phyloP scores from a whole-genome alignment of 768 basidiomycete genomes.

The Porphyrellus cyaneotinctus region DNA sequence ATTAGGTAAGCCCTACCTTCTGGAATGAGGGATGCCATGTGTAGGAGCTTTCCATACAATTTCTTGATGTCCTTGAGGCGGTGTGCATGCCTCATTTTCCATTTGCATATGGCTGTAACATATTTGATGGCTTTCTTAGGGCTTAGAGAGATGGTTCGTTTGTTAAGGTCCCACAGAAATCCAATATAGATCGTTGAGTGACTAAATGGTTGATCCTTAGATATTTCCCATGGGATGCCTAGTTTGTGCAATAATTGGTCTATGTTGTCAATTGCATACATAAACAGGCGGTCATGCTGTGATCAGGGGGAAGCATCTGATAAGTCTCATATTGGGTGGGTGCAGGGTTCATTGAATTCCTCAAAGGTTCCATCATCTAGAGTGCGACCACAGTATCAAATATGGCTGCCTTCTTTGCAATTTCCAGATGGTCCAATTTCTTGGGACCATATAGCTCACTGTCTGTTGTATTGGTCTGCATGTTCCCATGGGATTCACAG shows the following conservation, averaged over 20 bases:
- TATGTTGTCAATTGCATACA: not conserved
- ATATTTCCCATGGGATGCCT: not conserved
- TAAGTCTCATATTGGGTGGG: not conserved
- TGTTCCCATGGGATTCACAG: too few relatives aligned
- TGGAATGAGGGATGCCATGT: conserved; percentile 21
- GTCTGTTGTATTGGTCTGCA: not conserved
- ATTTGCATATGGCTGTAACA: not conserved
- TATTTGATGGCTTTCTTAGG: not conserved
- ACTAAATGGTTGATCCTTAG: not conserved
- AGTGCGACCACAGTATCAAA: too few relatives aligned
- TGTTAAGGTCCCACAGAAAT: not conserved
- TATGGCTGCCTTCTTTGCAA: too few relatives aligned
- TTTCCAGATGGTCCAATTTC: too few relatives aligned
- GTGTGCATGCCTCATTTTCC: too few relatives aligned
- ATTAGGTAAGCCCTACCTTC: conserved; percentile 39
- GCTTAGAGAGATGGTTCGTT: not conserved
- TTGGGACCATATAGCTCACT: too few relatives aligned
- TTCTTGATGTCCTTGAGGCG: not conserved
- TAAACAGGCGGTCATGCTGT: not conserved
- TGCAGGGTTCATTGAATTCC: not conserved
- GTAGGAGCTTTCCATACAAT: not conserved
- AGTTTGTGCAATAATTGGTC: not conserved
- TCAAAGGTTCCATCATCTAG: not conserved
- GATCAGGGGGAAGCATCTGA: not conserved
- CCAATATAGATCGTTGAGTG: not conserved